Conservation (phyloP, 208 protist species). For the Naegleria fowleri region DNA sequence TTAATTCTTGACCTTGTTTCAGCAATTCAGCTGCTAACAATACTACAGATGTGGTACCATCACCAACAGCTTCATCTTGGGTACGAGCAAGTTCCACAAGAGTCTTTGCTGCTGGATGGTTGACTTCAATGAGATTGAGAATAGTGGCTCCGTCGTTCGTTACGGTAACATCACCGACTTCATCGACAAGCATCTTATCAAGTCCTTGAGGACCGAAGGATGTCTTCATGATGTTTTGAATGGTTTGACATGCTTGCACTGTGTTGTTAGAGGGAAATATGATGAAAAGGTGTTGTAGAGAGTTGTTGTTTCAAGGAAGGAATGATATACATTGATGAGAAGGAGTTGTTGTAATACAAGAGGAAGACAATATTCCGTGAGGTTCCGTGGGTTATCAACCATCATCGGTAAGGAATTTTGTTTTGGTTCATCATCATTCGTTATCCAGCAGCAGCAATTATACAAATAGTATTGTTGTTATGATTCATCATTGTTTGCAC, state of each 20-base stretch:
- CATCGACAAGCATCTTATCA: slow-evolving; percentile 99
- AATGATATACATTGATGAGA: too few species aligned
- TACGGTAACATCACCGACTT: slow-evolving; percentile 97
- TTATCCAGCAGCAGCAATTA: too few species aligned
- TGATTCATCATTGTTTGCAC: too few species aligned
- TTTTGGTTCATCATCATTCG: too few species aligned
- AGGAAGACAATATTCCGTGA: too few species aligned
- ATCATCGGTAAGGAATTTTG: too few species aligned
- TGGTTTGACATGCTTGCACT: slow-evolving; percentile 90
- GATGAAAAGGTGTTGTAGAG: slow-evolving; percentile 31
- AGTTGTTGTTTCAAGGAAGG: not conserved
- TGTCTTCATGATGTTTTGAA: slow-evolving; percentile 98
- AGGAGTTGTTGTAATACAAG: too few species aligned
- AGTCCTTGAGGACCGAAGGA: slow-evolving; percentile 98
- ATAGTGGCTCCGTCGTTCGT: slow-evolving; percentile 99
- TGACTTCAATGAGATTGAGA: slow-evolving; percentile 78
- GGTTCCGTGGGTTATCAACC: too few species aligned
- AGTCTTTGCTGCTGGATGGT: slow-evolving; percentile 90
- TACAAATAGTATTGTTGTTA: too few species aligned
- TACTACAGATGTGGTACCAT: slow-evolving; percentile 98
- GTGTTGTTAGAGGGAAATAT: not conserved
- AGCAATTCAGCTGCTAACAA: slow-evolving; percentile 98
- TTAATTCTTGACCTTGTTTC: slow-evolving; percentile 91
- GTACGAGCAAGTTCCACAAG: slow-evolving; percentile 96
- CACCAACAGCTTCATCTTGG: slow-evolving; percentile 98